Conservation (phyloP, 257 asterid species). For the Penstemon newberryi region DNA sequence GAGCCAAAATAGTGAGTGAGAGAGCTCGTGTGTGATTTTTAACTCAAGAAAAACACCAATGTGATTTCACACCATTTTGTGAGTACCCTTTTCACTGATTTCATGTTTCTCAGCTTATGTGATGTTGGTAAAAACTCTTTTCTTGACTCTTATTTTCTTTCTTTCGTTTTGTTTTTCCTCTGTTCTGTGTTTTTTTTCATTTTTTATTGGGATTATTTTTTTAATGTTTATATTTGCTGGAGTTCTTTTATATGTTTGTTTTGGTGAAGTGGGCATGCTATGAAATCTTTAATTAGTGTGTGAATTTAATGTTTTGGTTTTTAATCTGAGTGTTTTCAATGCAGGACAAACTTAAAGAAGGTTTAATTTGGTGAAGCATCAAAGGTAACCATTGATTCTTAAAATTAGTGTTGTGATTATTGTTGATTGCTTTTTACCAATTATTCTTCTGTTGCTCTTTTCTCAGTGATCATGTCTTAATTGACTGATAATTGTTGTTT, state of each 20-base stretch:
- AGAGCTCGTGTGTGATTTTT: no score
- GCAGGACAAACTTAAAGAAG: constrained; percentile 27
- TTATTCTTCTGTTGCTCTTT: constrained; percentile 13
- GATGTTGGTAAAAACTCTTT: no score
- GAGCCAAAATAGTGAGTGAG: no score
- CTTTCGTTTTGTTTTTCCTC: background rate
- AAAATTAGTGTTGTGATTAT: constrained; percentile 15
- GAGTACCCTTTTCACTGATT: constrained; percentile 31
- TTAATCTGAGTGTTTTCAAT: constrained; percentile 15
- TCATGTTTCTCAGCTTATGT: background rate
- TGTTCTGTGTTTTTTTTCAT: background rate
- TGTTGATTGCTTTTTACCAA: constrained; percentile 13
- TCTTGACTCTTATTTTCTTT: no score
- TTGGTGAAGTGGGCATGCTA: constrained; percentile 14
- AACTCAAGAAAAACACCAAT: no score
- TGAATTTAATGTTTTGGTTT: constrained; percentile 5
- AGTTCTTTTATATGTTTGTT: background rate
- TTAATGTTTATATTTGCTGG: background rate
- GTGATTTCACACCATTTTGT: constrained; percentile 26
- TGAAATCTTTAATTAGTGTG: background rate
- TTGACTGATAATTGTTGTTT: no score
- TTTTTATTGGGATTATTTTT: background rate
- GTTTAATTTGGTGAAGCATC: background rate
- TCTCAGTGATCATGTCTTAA: no score
- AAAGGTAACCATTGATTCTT: constrained; percentile 30